phyloP scores from a whole-genome alignment of 208 protist species.

The Trypanosoma theileri region DNA sequence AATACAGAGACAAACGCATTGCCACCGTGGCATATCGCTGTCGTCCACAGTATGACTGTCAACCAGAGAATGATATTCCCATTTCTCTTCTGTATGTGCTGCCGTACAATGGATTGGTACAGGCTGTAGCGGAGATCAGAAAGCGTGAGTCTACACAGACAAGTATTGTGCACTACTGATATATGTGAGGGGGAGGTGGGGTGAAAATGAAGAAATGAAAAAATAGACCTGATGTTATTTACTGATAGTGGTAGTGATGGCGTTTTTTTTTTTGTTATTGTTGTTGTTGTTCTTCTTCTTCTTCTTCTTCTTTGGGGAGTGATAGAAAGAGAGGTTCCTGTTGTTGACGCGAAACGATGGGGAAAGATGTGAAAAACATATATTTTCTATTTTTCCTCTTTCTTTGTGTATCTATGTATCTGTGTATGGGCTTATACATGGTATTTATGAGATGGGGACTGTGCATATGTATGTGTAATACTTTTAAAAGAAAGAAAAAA shows the following conservation, averaged over 20 bases:
- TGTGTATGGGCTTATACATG: too few relatives aligned
- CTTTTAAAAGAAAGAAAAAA: not conserved
- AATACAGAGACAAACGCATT: slow-evolving; percentile 80
- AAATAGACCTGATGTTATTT: not conserved
- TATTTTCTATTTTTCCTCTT: too few relatives aligned
- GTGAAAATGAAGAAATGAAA: too few relatives aligned
- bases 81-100: slow-evolving; percentile 80
- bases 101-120: slow-evolving; percentile 52
- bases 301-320: not conserved
- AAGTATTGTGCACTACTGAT: slow-evolving; percentile 53
- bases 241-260: not conserved
- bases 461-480: too few relatives aligned
- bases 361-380: not conserved
- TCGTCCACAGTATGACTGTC: slow-evolving; percentile 80
- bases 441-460: too few relatives aligned
- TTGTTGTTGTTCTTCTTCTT: not conserved
- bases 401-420: not conserved
- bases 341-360: too few relatives aligned
- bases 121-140: slow-evolving; percentile 77
- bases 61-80: slow-evolving; percentile 80
- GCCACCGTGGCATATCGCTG: slow-evolving; percentile 79
- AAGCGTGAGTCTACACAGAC: slow-evolving; percentile 47
- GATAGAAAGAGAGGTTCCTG: too few relatives aligned
- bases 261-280: too few relatives aligned
- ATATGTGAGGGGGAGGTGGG: too few relatives aligned